Base-by-base conservation (phyloP, 495 filamentous ascomycete species). In the Articulospora tetracladia region DNA sequence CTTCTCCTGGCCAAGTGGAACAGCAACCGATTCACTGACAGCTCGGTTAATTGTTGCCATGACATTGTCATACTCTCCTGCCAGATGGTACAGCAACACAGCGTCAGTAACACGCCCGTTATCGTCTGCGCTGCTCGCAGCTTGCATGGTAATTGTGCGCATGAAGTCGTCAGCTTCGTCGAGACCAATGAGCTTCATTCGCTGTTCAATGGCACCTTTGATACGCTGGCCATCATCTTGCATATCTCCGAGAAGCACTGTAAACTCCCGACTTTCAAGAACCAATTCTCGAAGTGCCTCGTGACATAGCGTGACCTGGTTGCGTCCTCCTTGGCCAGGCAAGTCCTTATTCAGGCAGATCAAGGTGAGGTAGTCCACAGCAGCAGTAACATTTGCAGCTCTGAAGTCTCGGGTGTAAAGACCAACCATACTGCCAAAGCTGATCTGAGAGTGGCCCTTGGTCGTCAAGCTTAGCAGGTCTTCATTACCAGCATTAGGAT, bases 351-450 rank as follows among this genome's bases (percentile, higher is more conserved):
- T 97, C 52, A 99, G 85, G 71, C 91, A 97, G 57, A 98, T 92
- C 51, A 98, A 78, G 22, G 85, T 83, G 52, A 99, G 87, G 67
- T 99, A 99, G 72, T 99, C 95, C 49, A 93, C 87, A 13, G 94
- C 93, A 47, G 91, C 87, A 56, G 86, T 88, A 7, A 90, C 87
- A 67, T 91, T 86, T 32, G 90, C 91, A 12, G 90, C 88, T 34
- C 95, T 88, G 83, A 98, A 98, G 73, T 96, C 91, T 30, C 87
- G 83, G 8, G 95, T 99, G 75, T 99, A 99, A 68, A 92, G 91
- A 26, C 93, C 95, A 50, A 98, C 76, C 77, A 99, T 89, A 23
- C 86, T 84, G 28, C 88, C 92, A 71, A 99, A 99, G 76, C 92
- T 96, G 73, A 99, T 85, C 68, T 97, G 93, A 17, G 92, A 87